Percentiles rank a stretch among this genome's conserved stretches.
Evolutionary conservation across 352 stramenopile species (phyloP).

Genomic region (Globisporangium emineosum): DNA sequence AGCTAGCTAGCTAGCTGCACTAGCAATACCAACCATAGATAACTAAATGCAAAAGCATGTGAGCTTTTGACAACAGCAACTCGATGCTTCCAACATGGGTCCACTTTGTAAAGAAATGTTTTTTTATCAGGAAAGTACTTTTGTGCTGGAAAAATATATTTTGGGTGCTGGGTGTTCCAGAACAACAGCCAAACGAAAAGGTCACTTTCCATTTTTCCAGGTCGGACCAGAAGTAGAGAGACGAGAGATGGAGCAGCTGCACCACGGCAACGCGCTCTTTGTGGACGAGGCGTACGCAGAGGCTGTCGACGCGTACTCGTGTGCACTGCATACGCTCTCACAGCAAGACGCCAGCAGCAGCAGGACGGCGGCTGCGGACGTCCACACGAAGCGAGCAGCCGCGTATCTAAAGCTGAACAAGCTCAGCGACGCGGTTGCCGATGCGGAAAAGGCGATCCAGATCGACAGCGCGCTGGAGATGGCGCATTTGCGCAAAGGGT

Average conservation of each 20-base stretch:
- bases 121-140: not conserved
- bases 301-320: constrained; percentile 53
- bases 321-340: constrained; percentile 33
- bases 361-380: constrained; percentile 27
- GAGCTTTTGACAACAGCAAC: no score
- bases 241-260: constrained; percentile 59
- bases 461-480: constrained; percentile 50
- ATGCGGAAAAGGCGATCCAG: constrained; percentile 48
- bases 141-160: not conserved
- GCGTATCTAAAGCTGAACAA: constrained; percentile 69
- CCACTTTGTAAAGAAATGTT: no score
- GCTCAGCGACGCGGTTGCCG: constrained; percentile 42
- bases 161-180: not conserved
- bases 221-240: not conserved
- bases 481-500: constrained; percentile 75
- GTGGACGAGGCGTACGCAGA: constrained; percentile 79
- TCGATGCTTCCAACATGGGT: no score
- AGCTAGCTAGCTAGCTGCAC: not conserved
- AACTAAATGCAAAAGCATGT: constrained; percentile 2
- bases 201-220: constrained; percentile 4
- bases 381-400: constrained; percentile 65
- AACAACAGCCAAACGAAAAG: not conserved
- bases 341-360: constrained; percentile 12
- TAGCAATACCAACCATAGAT: not conserved
- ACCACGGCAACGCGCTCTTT: constrained; percentile 76